Evolutionary conservation across 2,329 filamentous ascomycete genomes (phyloP).

Genomic region (Aureobasidium pullulans): DNA sequence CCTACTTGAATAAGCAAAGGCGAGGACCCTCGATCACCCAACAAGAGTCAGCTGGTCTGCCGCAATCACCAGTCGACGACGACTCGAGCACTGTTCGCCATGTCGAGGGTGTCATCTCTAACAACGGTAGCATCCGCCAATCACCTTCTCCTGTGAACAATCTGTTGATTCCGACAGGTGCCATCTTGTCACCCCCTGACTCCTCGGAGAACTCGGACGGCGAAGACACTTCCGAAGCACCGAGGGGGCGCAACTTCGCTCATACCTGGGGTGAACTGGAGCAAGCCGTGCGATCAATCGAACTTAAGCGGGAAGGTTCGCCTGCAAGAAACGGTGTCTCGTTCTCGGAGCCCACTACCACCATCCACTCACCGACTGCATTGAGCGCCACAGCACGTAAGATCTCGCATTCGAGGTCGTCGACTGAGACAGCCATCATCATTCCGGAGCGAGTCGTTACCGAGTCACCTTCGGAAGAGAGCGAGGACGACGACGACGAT

Average conservation of each 20-base stretch:
- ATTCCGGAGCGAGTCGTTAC: conserved; percentile 38
- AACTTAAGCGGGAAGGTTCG: conserved; percentile 55
- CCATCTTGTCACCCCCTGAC: conserved; percentile 85
- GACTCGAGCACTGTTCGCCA: conserved; percentile 4
- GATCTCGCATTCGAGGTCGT: conserved; percentile 54
- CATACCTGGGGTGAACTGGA: conserved; percentile 59
- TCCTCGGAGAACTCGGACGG: conserved; percentile 76
- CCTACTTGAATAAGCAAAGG: conserved; percentile 55
- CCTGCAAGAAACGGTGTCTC: conserved; percentile 35
- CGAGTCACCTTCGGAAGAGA: conserved; percentile 38
- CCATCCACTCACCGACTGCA: conserved; percentile 30
- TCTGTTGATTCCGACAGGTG: conserved; percentile 70
- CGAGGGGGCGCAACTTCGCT: conserved; percentile 33
- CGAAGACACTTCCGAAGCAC: conserved; percentile 52
- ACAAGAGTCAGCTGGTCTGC: conserved; percentile 20
- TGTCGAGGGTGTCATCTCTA: conserved; percentile 19
- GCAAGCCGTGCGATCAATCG: conserved; percentile 74
- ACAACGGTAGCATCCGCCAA: conserved; percentile 62
- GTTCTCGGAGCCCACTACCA: conserved; percentile 28
- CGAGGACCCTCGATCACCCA: conserved; percentile 47
- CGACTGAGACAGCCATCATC: conserved; percentile 49
- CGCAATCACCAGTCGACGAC: conserved; percentile 13
- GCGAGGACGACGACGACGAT: conserved; percentile 49
- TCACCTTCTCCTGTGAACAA: conserved; percentile 77
- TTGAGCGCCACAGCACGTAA: conserved; percentile 51